Evolutionary conservation across 192 early-diverging fungal genomes (phyloP).

Genomic region (Coemansia sp.): DNA sequence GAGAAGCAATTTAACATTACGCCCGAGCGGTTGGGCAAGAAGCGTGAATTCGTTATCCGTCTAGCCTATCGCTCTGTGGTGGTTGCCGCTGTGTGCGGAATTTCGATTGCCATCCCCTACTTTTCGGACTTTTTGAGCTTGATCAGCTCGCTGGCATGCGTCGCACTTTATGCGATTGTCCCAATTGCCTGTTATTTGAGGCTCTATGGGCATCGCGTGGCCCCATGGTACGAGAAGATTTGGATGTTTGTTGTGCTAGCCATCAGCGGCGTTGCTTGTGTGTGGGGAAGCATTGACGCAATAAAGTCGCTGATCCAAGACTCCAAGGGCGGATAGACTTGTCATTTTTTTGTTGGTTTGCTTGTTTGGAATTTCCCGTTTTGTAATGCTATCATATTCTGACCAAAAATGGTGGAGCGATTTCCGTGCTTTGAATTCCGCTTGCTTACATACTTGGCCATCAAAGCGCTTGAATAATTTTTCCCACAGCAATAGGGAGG

Average conservation of each 20-base stretch:
- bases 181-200: slow-evolving; percentile 72
- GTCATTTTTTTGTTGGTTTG: no score
- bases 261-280: slow-evolving; percentile 60
- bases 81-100: slow-evolving; percentile 54
- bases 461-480: no score
- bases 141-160: slow-evolving; percentile 72
- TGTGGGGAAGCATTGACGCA: slow-evolving; percentile 70
- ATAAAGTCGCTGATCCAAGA: slow-evolving; percentile 63
- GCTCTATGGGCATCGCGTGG: slow-evolving; percentile 62
- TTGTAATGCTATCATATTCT: no score
- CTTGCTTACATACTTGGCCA: no score
- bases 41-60: slow-evolving; percentile 57
- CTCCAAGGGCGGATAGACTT: slow-evolving; percentile 3
- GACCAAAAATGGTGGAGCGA: no score
- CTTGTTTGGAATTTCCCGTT: no score
- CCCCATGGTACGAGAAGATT: slow-evolving; percentile 44
- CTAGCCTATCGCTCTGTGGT: slow-evolving; percentile 59
- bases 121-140: slow-evolving; percentile 78
- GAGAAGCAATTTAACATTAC: slow-evolving; percentile 62
- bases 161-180: slow-evolving; percentile 69
- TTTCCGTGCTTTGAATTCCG: no score
- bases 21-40: slow-evolving; percentile 36
- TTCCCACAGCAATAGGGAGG: no score
- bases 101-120: slow-evolving; percentile 71
- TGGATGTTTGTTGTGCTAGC: slow-evolving; percentile 59